phyloP scores from a whole-genome alignment of 73 alveolate species.

The Paramecium caudatum region DNA sequence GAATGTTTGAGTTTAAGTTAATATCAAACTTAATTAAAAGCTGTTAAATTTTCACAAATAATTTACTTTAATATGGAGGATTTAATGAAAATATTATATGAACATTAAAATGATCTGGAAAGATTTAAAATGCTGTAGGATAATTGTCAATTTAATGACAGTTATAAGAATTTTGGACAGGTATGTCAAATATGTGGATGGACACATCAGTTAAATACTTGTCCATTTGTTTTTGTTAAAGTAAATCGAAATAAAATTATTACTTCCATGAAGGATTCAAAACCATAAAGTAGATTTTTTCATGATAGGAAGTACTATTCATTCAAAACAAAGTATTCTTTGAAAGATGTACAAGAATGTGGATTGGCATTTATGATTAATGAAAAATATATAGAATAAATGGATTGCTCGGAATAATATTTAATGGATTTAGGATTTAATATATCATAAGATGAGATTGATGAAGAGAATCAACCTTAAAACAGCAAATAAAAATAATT shows the following conservation, averaged over 20 bases:
- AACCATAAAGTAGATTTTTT: not conserved
- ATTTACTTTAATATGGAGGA: slow-evolving; percentile 10
- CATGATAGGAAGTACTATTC: not conserved
- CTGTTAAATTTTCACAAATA: slow-evolving; percentile 6
- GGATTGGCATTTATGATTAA: slow-evolving; percentile 56
- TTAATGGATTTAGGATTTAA: slow-evolving; percentile 4
- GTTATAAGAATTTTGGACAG: slow-evolving; percentile 46
- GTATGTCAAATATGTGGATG: slow-evolving; percentile 67
- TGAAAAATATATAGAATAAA: slow-evolving; percentile 1
- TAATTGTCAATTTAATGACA: slow-evolving; percentile 22
- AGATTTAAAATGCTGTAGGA: slow-evolving; percentile 39
- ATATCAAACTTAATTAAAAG: not conserved
- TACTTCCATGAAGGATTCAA: not conserved
- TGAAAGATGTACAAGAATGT: slow-evolving; percentile 38
- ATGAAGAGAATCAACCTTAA: not conserved
- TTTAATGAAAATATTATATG: slow-evolving; percentile 19
- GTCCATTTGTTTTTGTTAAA: slow-evolving; percentile 61
- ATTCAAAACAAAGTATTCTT: not conserved
- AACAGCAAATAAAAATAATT: not conserved
- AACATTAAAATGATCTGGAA: slow-evolving; percentile 40
- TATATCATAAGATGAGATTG: not conserved
- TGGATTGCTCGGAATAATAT: slow-evolving; percentile 12
- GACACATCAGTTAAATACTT: slow-evolving; percentile 52
- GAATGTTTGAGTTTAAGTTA: slow-evolving; percentile 24
- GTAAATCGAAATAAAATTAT: slow-evolving; percentile 28